phyloP scores from a whole-genome alignment of 768 basidiomycete genomes.

The Kwoniella bestiolae region DNA sequence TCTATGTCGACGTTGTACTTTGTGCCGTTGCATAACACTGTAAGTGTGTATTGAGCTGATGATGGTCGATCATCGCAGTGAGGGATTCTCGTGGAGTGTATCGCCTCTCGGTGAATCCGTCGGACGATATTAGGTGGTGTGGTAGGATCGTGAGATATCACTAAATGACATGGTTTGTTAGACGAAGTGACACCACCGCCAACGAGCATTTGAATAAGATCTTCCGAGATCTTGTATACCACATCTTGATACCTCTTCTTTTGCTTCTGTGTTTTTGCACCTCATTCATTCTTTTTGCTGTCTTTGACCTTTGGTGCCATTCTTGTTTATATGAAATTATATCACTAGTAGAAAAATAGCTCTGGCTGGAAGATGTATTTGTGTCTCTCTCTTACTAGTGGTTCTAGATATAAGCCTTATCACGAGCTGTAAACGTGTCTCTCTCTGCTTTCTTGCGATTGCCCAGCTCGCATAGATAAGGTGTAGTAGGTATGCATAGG shows the following conservation, averaged over 20 bases:
- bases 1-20: neutral
- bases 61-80: slow-evolving; percentile 17
- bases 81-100: slow-evolving; percentile 53
- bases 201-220: too few species aligned
- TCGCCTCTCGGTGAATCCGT: slow-evolving; percentile 53
- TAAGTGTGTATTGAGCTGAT: slow-evolving; percentile 1
- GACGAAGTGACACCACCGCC: too few species aligned
- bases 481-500: neutral
- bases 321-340: neutral
- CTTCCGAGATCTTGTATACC: neutral
- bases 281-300: neutral
- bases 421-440: neutral
- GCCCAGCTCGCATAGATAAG: neutral
- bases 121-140: slow-evolving; percentile 39
- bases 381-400: neutral
- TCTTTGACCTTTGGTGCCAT: neutral
- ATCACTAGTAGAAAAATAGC: neutral
- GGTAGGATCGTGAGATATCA: too few species aligned
- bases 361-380: slow-evolving; percentile 4
- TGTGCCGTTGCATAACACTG: too few species aligned
- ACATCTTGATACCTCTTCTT: neutral
- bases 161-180: too few species aligned
- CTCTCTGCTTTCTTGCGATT: too few species aligned
- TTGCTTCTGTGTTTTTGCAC: neutral
- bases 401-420: neutral